Conservation (phyloP, 208 protist genomes). For the Acanthamoeba triangularis region DNA sequence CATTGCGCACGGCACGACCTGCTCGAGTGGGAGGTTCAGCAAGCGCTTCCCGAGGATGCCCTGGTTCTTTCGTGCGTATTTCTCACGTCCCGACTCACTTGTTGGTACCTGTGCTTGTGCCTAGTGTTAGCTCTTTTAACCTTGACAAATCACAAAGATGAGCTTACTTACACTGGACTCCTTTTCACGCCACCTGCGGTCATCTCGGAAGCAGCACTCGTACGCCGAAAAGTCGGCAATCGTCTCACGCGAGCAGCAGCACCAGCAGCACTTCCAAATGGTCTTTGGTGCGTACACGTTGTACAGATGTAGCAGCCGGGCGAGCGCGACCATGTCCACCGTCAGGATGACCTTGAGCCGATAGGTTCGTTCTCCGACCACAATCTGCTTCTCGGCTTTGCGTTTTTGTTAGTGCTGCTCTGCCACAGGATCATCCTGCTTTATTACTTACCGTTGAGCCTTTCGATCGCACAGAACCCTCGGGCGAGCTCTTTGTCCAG, state of each 20-base stretch:
- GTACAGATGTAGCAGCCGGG: not conserved
- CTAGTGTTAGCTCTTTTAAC: not conserved
- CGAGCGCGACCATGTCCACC: not conserved
- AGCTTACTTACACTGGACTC: not conserved
- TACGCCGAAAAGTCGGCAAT: not conserved
- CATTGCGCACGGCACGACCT: not conserved
- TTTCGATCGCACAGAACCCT: no score
- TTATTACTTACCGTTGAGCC: no score
- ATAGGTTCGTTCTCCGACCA: not conserved
- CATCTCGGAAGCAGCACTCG: not conserved
- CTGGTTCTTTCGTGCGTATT: not conserved
- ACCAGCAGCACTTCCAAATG: not conserved
- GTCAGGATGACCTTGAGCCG: not conserved
- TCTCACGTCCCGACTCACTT: not conserved
- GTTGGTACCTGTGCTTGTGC: not conserved
- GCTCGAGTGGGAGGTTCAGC: not conserved
- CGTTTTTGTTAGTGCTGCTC: not conserved
- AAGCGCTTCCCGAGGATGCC: not conserved
- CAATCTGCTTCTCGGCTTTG: not conserved
- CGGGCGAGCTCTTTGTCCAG: no score
- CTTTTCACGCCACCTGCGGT: not conserved
- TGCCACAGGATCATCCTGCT: no score
- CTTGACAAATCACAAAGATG: not conserved
- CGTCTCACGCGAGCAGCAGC: not conserved
- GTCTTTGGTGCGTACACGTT: not conserved